Conservation (phyloP, 805 yeast species). For the Yamadazyma laniorum region DNA sequence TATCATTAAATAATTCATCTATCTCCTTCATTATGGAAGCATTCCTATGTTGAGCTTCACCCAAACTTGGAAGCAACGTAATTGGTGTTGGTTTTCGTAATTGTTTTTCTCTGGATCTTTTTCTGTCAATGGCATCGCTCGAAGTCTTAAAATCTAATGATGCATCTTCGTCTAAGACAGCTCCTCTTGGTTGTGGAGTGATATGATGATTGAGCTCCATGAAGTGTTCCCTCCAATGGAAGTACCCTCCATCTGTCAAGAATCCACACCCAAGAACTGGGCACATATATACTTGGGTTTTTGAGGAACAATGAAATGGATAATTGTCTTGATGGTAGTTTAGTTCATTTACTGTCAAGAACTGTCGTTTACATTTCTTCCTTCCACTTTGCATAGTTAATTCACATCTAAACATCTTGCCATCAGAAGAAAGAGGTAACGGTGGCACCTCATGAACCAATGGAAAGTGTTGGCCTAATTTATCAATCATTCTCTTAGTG, state of each 20-base stretch:
- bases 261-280: slow-evolving; percentile 42
- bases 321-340: slow-evolving; percentile 17
- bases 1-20: slow-evolving; percentile 19
- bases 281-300: slow-evolving; percentile 33
- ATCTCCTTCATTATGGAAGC: slow-evolving; percentile 17
- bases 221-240: slow-evolving; percentile 29
- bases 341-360: slow-evolving; percentile 18
- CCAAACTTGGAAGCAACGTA: too few relatives aligned
- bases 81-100: too few relatives aligned
- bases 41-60: too few relatives aligned
- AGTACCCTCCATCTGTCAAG: slow-evolving; percentile 33
- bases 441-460: slow-evolving; percentile 21
- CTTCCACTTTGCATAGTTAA: slow-evolving; percentile 8
- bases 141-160: too few relatives aligned
- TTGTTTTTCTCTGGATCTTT: too few relatives aligned
- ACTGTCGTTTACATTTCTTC: slow-evolving; percentile 12
- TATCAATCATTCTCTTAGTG: slow-evolving; percentile 9
- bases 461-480: slow-evolving; percentile 20
- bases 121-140: too few relatives aligned
- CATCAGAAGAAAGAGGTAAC: slow-evolving; percentile 20
- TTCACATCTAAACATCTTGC: slow-evolving; percentile 18
- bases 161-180: not conserved
- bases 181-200: slow-evolving; percentile 9
- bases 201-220: slow-evolving; percentile 18
- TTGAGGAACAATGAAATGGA: slow-evolving; percentile 24